A percentile compares a stretch with the other conserved stretches of the same genome.
phyloP scores from a whole-genome alignment of 805 yeast genomes.

The Wickerhamiella hasegawae region DNA sequence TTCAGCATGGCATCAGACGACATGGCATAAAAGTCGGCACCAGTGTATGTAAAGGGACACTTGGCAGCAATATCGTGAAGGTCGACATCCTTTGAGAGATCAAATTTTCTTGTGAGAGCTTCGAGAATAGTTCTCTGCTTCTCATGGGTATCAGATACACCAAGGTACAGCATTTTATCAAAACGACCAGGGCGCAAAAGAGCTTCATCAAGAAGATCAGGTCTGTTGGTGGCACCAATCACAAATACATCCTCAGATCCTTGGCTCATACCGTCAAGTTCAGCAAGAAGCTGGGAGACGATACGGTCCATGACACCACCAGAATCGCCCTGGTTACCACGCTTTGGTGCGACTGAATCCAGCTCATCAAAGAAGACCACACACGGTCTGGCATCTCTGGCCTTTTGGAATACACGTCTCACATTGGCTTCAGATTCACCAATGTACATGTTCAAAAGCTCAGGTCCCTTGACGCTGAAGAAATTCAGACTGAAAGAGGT shows the following conservation, averaged over 20 bases:
- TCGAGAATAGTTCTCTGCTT: conserved; percentile 74
- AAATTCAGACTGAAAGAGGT: conserved; percentile 87
- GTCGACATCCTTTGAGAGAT: conserved; percentile 42
- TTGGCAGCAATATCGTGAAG: conserved; percentile 40
- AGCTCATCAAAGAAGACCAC: conserved; percentile 94
- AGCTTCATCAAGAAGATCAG: conserved; percentile 90
- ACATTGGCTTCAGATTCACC: conserved; percentile 98
- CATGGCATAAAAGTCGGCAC: conserved; percentile 94
- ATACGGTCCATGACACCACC: conserved; percentile 99
- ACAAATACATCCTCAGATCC: conserved; percentile 87
- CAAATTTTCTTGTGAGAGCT: conserved; percentile 70
- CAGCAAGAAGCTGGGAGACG: conserved; percentile 88
- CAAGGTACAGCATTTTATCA: conserved; percentile 86
- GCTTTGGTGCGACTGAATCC: conserved; percentile 95
- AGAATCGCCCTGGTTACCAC: conserved; percentile 97
- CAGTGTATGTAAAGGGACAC: conserved; percentile 87
- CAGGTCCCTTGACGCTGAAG: conserved; percentile 96
- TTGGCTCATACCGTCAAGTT: conserved; percentile 82
- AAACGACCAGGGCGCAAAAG: conserved; percentile 86
- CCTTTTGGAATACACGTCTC: conserved; percentile 80
- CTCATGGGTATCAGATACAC: conserved; percentile 79
- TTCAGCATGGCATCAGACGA: conserved; percentile 92
- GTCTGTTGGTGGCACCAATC: conserved; percentile 97
- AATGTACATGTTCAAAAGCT: conserved; percentile 88
- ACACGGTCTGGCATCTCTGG: conserved; percentile 94